phyloP scores from a whole-genome alignment of 2,329 filamentous ascomycete species.

The Phoma sp. region DNA sequence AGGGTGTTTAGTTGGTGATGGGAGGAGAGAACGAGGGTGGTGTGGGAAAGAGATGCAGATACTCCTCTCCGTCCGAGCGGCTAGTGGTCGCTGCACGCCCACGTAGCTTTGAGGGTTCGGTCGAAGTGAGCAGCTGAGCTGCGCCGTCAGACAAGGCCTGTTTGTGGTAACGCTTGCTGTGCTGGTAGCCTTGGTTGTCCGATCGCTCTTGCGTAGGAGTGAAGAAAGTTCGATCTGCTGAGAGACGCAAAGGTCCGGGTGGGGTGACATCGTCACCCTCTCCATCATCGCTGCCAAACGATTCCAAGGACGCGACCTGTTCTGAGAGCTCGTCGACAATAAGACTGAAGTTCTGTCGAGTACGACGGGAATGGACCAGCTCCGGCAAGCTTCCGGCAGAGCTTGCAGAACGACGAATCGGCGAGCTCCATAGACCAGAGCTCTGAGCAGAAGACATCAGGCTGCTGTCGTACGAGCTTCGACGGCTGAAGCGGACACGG shows the following conservation, averaged over 20 bases:
- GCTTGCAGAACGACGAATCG: conserved; percentile 45
- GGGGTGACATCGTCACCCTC: conserved; percentile 41
- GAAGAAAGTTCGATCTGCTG: conserved; percentile 39
- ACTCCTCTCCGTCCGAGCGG: conserved; percentile 24
- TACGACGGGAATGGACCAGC: conserved; percentile 44
- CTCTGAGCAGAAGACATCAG: conserved; percentile 52
- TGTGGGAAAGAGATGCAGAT: conserved; percentile 45
- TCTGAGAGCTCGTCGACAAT: conserved; percentile 43
- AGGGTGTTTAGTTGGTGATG: conserved; percentile 12
- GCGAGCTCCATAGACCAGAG: conserved; percentile 43
- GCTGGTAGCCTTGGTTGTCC: conserved; percentile 27
- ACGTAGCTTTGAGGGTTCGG: conserved; percentile 21
- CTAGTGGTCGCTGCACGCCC: conserved; percentile 39
- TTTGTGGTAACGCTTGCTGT: conserved; percentile 41
- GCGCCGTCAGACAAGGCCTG: conserved; percentile 43
- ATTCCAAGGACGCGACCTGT: conserved; percentile 37
- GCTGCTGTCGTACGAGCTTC: conserved; percentile 64
- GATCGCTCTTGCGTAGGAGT: conserved; percentile 32
- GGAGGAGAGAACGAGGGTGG: conserved; percentile 30
- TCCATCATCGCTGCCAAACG: conserved; percentile 35
- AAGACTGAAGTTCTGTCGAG: conserved; percentile 40
- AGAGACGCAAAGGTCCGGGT: conserved; percentile 38
- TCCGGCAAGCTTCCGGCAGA: conserved; percentile 49
- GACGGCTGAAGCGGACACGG: conserved; percentile 61
- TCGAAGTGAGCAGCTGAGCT: conserved; percentile 35